Conservation (phyloP, 306 rosid genomes). For the Gastrolobium villosum region DNA sequence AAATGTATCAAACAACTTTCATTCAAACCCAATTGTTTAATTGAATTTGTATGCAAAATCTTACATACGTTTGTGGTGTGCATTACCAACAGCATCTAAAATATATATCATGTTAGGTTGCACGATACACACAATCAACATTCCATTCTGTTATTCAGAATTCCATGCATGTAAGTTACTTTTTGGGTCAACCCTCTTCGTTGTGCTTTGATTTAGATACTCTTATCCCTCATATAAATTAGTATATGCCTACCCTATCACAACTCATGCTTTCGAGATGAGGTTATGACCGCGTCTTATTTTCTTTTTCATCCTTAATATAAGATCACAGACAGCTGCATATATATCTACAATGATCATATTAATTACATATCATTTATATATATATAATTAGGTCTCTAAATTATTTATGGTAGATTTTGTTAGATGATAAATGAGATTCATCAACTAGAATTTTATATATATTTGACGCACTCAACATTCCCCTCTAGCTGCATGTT, state of each 20-base stretch:
- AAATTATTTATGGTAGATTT: slow-evolving; percentile 7
- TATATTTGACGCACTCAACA: slow-evolving; percentile 49
- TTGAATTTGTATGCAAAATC: slow-evolving; percentile 34
- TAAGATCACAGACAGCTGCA: slow-evolving; percentile 47
- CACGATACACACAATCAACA: slow-evolving; percentile 46
- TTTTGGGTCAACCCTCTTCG: slow-evolving; percentile 52
- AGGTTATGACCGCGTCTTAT: slow-evolving; percentile 46
- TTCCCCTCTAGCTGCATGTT: slow-evolving; percentile 32
- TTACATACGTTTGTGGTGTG: slow-evolving; percentile 50
- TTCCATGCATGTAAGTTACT: slow-evolving; percentile 47
- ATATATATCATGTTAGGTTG: slow-evolving; percentile 41
- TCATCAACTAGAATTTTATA: slow-evolving; percentile 1
- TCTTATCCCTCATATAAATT: slow-evolving; percentile 13
- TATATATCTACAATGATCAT: slow-evolving; percentile 41
- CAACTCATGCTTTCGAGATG: slow-evolving; percentile 54
- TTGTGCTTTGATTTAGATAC: slow-evolving; percentile 38
- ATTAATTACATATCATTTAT: background rate
- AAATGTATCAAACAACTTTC: slow-evolving; percentile 18
- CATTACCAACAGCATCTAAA: slow-evolving; percentile 39
- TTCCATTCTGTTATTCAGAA: slow-evolving; percentile 46
- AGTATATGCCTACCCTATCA: slow-evolving; percentile 40
- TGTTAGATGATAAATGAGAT: slow-evolving; percentile 2
- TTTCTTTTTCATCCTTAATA: slow-evolving; percentile 33
- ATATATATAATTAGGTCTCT: background rate
- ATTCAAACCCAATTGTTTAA: slow-evolving; percentile 39